Conservation (phyloP, 139 green algal genomes). For the Bryopsis sp. region DNA sequence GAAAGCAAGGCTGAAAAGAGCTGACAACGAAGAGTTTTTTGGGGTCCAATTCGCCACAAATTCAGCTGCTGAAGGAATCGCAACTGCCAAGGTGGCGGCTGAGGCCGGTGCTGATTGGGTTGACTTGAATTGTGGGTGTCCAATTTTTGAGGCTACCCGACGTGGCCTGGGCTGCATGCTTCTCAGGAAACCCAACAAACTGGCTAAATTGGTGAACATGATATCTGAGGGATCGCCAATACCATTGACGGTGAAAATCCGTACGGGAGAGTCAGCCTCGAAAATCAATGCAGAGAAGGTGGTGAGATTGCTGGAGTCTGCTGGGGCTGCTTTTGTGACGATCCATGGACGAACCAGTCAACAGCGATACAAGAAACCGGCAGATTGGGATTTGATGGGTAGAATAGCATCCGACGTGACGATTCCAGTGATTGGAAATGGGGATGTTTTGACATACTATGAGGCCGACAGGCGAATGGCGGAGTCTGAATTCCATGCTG, state of each 20-base stretch:
- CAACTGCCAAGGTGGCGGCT: too few species aligned
- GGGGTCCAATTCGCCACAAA: too few species aligned
- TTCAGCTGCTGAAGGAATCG: too few species aligned
- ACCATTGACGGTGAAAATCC: conserved; percentile 78
- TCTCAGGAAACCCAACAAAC: conserved; percentile 67
- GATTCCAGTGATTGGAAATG: conserved; percentile 63
- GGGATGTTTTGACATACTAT: conserved; percentile 60
- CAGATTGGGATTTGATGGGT: conserved; percentile 63
- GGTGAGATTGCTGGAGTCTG: conserved; percentile 38
- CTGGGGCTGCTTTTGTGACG: conserved; percentile 63
- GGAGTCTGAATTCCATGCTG: conserved; percentile 22
- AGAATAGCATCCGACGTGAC: conserved; percentile 25
- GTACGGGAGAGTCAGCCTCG: conserved; percentile 40
- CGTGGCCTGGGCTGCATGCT: conserved; percentile 61
- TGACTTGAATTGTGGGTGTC: too few species aligned
- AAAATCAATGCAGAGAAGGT: conserved; percentile 58
- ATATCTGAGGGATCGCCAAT: conserved; percentile 49
- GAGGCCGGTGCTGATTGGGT: too few species aligned
- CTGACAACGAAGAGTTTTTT: too few species aligned
- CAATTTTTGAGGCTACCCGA: conserved; percentile 67
- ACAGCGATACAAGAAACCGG: conserved; percentile 71
- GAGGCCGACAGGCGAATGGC: conserved; percentile 35
- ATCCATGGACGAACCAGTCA: conserved; percentile 79
- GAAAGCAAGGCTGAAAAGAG: too few species aligned
- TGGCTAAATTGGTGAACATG: conserved; percentile 65